phyloP scores from a whole-genome alignment of 495 filamentous ascomycete genomes.

The Lentithecium fluviatile region DNA sequence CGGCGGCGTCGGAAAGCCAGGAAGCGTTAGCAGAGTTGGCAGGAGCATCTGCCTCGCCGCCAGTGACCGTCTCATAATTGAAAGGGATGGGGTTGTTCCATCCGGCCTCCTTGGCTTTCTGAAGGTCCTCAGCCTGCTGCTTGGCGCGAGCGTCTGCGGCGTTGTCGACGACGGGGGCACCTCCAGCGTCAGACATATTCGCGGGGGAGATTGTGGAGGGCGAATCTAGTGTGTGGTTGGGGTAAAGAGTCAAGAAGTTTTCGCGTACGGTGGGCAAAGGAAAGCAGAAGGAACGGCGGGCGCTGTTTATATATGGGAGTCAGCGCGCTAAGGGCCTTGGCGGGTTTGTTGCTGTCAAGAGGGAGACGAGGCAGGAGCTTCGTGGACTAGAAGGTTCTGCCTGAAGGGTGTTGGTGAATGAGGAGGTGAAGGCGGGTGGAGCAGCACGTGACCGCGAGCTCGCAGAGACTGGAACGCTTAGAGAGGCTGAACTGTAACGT shows the following conservation, averaged over 20 bases:
- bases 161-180: not conserved
- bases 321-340: no score
- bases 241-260: not conserved
- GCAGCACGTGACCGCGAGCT: no score
- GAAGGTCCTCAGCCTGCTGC: constrained; percentile 17
- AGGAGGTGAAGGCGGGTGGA: no score
- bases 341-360: not conserved
- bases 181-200: constrained; percentile 16
- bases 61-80: constrained; percentile 20
- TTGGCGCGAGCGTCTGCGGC: constrained; percentile 2
- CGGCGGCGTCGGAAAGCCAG: constrained; percentile 43
- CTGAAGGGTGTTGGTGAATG: no score
- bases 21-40: constrained; percentile 20
- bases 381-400: not conserved
- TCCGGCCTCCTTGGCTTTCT: constrained; percentile 7
- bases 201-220: not conserved
- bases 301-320: no score
- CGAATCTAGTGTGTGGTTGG: not conserved
- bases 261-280: no score
- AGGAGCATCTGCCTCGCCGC: not conserved
- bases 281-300: no score
- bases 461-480: no score
- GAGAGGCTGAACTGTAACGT: no score
- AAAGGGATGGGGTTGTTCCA: constrained; percentile 26
- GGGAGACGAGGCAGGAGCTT: not conserved